A percentile compares a stretch with the other conserved stretches of the same genome.
Evolutionary conservation across 768 basidiomycete genomes (phyloP).

Genomic region (Austroboletus eburneus): DNA sequence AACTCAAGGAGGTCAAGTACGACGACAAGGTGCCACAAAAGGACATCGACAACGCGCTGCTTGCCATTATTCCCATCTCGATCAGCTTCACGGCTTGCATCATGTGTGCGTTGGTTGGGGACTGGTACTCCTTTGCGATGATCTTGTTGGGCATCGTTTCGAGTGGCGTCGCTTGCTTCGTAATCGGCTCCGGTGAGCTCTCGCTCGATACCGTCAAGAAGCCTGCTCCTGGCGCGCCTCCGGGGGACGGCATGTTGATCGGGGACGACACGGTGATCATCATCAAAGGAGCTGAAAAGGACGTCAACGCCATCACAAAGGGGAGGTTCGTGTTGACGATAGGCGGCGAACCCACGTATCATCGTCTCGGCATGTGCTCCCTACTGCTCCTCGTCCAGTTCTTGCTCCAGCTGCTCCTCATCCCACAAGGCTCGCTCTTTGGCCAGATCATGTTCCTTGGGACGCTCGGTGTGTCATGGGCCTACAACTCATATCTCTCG

Average conservation of each 20-base stretch:
- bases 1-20: not conserved
- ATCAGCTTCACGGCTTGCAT: conserved; percentile 16
- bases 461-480: conserved; percentile 25
- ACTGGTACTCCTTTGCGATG: conserved; percentile 26
- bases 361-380: conserved; percentile 16
- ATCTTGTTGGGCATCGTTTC: conserved; percentile 28
- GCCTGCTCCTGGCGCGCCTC: conserved; percentile 15
- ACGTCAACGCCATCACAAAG: conserved; percentile 24
- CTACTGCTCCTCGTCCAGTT: conserved; percentile 23
- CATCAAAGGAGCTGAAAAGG: not conserved
- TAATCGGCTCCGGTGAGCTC: conserved; percentile 20
- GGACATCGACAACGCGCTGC: not conserved
- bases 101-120: conserved; percentile 12
- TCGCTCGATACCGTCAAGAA: conserved; percentile 8
- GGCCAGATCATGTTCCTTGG: conserved; percentile 29
- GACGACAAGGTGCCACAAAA: too few species aligned
- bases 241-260: conserved; percentile 22
- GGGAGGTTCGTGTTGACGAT: too few species aligned
- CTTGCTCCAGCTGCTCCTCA: conserved; percentile 25
- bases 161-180: conserved; percentile 24
- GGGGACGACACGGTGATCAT: too few species aligned
- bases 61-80: conserved; percentile 17
- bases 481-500: conserved; percentile 25
- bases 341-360: too few species aligned
- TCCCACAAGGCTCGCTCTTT: conserved; percentile 26